These are phyloP conservation scores for Suillus plorans DNA, from an alignment of 768 basidiomycete species.

Conservation along the genomic window DNA sequence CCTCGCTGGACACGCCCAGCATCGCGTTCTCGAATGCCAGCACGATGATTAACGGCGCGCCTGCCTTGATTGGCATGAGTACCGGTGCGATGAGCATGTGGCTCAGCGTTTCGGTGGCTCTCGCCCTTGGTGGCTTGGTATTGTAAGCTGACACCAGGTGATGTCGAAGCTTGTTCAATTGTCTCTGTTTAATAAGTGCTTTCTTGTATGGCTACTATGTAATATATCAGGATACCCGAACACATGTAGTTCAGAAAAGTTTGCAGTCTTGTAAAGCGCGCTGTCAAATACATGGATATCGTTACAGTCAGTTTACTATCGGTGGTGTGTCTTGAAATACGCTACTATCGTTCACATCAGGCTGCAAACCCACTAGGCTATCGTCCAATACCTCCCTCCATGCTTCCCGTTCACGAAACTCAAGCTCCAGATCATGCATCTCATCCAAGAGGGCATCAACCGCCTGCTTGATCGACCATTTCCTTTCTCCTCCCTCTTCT, in stretches of 20 bases:
- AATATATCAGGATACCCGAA: slow-evolving; percentile 4
- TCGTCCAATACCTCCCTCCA: slow-evolving; percentile 19
- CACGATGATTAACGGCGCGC: slow-evolving; percentile 46
- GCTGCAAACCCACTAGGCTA: slow-evolving; percentile 9
- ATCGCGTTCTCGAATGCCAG: slow-evolving; percentile 61
- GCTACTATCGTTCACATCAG: slow-evolving; percentile 2
- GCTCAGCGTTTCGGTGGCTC: slow-evolving; percentile 12
- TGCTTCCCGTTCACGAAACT: slow-evolving; percentile 45
- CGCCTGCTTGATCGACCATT: slow-evolving; percentile 57
- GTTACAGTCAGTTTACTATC: background rate
- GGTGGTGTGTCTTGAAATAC: background rate
- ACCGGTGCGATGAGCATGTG: slow-evolving; percentile 13
- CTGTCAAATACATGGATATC: background rate
- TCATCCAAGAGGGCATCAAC: slow-evolving; percentile 53
- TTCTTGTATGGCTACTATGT: background rate
- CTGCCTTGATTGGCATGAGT: slow-evolving; percentile 9
- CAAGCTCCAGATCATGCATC: slow-evolving; percentile 55
- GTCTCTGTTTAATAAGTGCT: background rate
- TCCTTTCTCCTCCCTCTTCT: slow-evolving; percentile 15
- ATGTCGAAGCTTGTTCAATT: background rate
- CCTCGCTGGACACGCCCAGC: slow-evolving; percentile 49
- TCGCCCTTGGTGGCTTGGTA: slow-evolving; percentile 18
- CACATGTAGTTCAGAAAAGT: slow-evolving; percentile 1
- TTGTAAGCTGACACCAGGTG: slow-evolving; percentile 15
- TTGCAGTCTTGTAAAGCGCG: background rate